Evolutionary conservation across 129 eudicot genomes (phyloP), one percentile per base, ranked within the genome.

Genomic region (Saussurea involucrata): DNA sequence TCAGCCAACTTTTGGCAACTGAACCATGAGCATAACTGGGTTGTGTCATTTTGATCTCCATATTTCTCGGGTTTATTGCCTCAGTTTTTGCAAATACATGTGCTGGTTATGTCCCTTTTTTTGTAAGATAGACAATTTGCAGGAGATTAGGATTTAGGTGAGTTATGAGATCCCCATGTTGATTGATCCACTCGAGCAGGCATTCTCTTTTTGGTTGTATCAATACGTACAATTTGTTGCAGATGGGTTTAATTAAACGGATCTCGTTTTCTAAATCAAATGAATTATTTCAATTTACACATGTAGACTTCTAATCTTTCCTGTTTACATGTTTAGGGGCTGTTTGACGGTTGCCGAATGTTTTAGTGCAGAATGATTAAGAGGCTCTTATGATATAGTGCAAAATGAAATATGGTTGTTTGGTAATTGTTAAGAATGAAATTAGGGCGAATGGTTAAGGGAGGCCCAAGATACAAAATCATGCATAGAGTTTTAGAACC

Each of bases 101-200:
- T 58, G 33, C 24, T 25, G 27, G 40, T 74, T 24, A 32, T 75
- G 69, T 60, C 70, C 46, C 42, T 53, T 53, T 75, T 36, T 81
- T 75, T 81, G 84, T 75, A 81, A 68, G 31, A 81, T 81, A 81
- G 84, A 60, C 24, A 46, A 69, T 63, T 42, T 60, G 44, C 24
- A n/a, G 63, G 84, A 37, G 80, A 60, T 55, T 80, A 72, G 80
- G 64, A 24, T 37, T 75, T 75, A 74, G 75, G 9, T 57, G 75
- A 80, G 80, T 55, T 80, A 63, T 74, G 76, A 57, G 80, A 60
- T 81, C 80, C 49, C 22, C 40, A 24, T 66, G 75, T 53, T 9
- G 40, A 34, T 11, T 31, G 58, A 17, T 40, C 69, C 72, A 63
- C 67, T 37, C 63, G 55, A 73, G 44, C 49, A 65, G 53, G 37